Percentiles rank a stretch among this genome's conserved stretches.
Conservation (phyloP, 2,329 filamentous ascomycete genomes). For the Chlorencoelia australis region DNA sequence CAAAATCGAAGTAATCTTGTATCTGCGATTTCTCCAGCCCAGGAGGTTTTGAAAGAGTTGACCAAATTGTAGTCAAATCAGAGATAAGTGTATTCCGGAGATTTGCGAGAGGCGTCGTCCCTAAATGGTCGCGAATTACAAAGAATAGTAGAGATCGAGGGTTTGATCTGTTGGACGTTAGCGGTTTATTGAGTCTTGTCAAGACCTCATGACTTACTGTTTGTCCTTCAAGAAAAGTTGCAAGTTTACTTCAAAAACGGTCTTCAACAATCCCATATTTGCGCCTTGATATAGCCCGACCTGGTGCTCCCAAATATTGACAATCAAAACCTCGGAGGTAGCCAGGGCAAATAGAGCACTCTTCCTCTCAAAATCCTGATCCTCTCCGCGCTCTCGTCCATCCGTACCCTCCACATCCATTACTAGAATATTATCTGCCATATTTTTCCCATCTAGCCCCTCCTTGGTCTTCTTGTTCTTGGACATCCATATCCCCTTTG, state of each 20-base stretch:
- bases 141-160: slow-evolving; percentile 93
- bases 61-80: slow-evolving; percentile 87
- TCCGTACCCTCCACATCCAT: slow-evolving; percentile 99
- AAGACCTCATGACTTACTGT: slow-evolving; percentile 47
- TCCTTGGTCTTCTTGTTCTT: slow-evolving; percentile 70
- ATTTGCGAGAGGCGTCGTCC: slow-evolving; percentile 81
- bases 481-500: slow-evolving; percentile 99
- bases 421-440: slow-evolving; percentile 96
- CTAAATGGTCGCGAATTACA: slow-evolving; percentile 94
- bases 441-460: slow-evolving; percentile 41
- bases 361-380: slow-evolving; percentile 98
- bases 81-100: slow-evolving; percentile 83
- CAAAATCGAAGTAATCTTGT: slow-evolving; percentile 97
- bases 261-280: slow-evolving; percentile 98
- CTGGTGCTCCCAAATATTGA: slow-evolving; percentile 99
- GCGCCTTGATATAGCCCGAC: slow-evolving; percentile 96
- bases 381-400: slow-evolving; percentile 88
- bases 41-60: slow-evolving; percentile 79
- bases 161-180: slow-evolving; percentile 50
- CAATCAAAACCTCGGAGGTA: slow-evolving; percentile 93
- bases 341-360: slow-evolving; percentile 94
- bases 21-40: slow-evolving; percentile 84
- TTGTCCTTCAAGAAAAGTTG: slow-evolving; percentile 95
- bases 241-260: slow-evolving; percentile 96
- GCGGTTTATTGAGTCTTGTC: slow-evolving; percentile 8